Evolutionary conservation across 2,329 filamentous ascomycete species (phyloP).

Genomic region (Whalleya microplaca): DNA sequence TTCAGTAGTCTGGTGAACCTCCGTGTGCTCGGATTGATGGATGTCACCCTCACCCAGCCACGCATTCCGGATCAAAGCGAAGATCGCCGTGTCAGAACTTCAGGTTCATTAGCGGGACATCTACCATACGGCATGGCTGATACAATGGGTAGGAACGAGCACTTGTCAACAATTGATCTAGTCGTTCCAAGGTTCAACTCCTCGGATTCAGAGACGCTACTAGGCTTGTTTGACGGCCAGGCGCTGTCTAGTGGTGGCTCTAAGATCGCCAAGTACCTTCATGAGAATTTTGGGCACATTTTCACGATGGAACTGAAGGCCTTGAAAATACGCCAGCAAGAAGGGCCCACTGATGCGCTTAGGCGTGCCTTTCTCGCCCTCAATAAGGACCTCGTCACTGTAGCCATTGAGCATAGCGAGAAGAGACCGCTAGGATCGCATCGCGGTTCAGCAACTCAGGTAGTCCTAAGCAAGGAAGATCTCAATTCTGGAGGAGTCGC

Average conservation of each 20-base stretch:
- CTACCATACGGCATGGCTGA: constrained; percentile 98
- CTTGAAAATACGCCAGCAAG: constrained; percentile 66
- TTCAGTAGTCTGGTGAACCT: constrained; percentile 85
- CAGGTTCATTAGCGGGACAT: constrained; percentile 87
- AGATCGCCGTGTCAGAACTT: constrained; percentile 93
- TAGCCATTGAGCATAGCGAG: constrained; percentile 79
- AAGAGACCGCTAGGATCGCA: constrained; percentile 69
- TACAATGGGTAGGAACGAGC: constrained; percentile 88
- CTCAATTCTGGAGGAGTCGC: constrained; percentile 88
- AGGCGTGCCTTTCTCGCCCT: constrained; percentile 83
- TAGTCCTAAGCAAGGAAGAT: constrained; percentile 86
- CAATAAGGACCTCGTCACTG: constrained; percentile 91
- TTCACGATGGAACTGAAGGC: constrained; percentile 82
- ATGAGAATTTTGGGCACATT: constrained; percentile 90
- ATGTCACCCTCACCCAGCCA: constrained; percentile 91
- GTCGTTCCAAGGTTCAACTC: constrained; percentile 91
- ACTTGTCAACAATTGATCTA: constrained; percentile 93
- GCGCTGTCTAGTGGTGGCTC: constrained; percentile 87
- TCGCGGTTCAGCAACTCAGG: constrained; percentile 71
- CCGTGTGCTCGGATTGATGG: constrained; percentile 91
- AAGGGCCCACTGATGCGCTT: constrained; percentile 81
- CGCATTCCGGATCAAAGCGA: constrained; percentile 95
- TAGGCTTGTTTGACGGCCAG: constrained; percentile 97
- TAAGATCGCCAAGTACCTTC: constrained; percentile 93
- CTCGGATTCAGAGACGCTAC: constrained; percentile 83